phyloP scores from a whole-genome alignment of 2,329 filamentous ascomycete genomes.

The Verticillium isaacii region DNA sequence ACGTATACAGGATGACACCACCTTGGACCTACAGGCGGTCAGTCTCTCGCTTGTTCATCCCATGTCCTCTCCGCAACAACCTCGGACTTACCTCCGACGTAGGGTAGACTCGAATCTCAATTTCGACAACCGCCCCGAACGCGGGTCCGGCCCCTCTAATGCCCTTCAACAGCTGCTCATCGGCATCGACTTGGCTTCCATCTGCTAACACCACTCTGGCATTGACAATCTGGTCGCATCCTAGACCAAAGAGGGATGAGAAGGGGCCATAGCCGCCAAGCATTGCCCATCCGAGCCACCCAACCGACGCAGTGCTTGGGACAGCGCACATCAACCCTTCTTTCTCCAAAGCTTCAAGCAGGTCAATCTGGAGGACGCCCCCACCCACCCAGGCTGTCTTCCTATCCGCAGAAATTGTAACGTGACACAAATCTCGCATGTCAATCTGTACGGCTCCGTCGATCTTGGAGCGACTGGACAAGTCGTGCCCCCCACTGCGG shows the following conservation, averaged over 20 bases:
- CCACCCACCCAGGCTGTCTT: constrained; percentile 10
- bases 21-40: constrained; percentile 14
- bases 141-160: constrained; percentile 33
- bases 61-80: background rate
- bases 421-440: constrained; percentile 9
- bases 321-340: constrained; percentile 7
- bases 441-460: constrained; percentile 11
- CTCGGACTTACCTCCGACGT: constrained; percentile 19
- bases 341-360: constrained; percentile 7
- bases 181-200: constrained; percentile 30
- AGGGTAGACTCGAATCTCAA: constrained; percentile 33
- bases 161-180: constrained; percentile 27
- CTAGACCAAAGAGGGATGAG: constrained; percentile 24
- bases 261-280: constrained; percentile 24
- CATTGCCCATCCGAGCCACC: constrained; percentile 26
- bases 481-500: constrained; percentile 12
- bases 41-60: constrained; percentile 14
- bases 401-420: constrained; percentile 7
- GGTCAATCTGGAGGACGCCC: constrained; percentile 8
- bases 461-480: constrained; percentile 1
- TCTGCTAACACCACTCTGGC: constrained; percentile 31
- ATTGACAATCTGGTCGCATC: constrained; percentile 29
- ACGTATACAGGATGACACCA: constrained; percentile 23
- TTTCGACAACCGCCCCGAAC: constrained; percentile 33
- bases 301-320: constrained; percentile 14